Evolutionary conservation across 2,329 filamentous ascomycete species (phyloP).

Genomic region (Fusarium sp.): DNA sequence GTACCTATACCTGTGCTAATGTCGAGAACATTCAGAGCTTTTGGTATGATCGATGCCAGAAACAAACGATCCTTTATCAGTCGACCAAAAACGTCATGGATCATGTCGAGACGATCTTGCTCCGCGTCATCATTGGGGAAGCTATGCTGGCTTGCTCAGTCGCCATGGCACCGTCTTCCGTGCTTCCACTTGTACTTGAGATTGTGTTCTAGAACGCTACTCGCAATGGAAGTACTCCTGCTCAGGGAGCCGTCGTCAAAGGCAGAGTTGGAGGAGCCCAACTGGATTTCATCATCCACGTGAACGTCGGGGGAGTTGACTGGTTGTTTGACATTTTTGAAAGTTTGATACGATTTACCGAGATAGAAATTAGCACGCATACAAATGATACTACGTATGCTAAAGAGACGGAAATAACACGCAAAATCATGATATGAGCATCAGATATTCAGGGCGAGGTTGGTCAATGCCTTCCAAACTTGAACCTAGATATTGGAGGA

Average conservation of each 20-base stretch:
- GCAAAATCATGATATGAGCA: neutral
- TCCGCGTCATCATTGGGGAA: conserved; percentile 53
- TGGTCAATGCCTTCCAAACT: neutral
- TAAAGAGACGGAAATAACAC: too few species aligned
- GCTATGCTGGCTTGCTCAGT: conserved; percentile 49
- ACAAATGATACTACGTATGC: too few species aligned
- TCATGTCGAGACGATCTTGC: conserved; percentile 52
- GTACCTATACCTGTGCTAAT: conserved; percentile 58
- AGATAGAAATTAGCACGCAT: too few species aligned
- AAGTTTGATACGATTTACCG: rapidly evolving
- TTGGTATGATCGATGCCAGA: conserved; percentile 49
- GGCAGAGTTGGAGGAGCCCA: conserved; percentile 4
- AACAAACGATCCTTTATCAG: conserved; percentile 50
- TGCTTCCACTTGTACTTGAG: conserved; percentile 45
- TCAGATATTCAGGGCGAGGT: neutral
- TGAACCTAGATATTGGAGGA: neutral
- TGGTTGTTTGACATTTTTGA: neutral
- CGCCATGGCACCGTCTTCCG: conserved; percentile 54
- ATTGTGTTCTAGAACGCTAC: conserved; percentile 22
- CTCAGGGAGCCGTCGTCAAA: neutral
- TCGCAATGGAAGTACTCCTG: conserved; percentile 10
- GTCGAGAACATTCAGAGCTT: conserved; percentile 54
- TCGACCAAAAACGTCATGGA: conserved; percentile 49
- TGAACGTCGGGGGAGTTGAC: conserved; percentile 17
- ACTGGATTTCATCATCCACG: conserved; percentile 7